A percentile compares a stretch with the other conserved stretches of the same genome.
phyloP scores from a whole-genome alignment of 2,329 filamentous ascomycete genomes.

The Alternaria sp. region DNA sequence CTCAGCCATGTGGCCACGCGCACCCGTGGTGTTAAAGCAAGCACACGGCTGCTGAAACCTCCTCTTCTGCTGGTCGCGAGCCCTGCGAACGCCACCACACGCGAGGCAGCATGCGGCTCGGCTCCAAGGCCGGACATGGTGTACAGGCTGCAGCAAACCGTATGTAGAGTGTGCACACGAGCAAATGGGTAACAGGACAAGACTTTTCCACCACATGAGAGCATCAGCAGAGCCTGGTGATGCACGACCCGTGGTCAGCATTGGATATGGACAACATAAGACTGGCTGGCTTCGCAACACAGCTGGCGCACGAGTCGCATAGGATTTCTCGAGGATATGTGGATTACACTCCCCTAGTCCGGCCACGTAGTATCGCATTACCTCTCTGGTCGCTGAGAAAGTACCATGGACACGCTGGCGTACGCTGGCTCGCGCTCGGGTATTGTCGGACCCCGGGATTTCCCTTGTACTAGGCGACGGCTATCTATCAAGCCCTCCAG shows the following conservation, averaged over 20 bases:
- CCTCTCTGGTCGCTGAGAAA: constrained; percentile 3
- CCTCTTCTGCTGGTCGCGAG: background rate
- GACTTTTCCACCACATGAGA: background rate
- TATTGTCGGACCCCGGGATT: constrained; percentile 16
- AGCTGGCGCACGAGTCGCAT: background rate
- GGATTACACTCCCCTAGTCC: background rate
- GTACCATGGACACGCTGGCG: background rate
- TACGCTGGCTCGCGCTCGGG: constrained; percentile 13
- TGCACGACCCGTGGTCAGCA: background rate
- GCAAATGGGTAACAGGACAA: background rate
- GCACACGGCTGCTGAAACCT: background rate
- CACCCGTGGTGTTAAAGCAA: constrained; percentile 5
- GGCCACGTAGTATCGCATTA: background rate
- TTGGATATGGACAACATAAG: constrained; percentile 4
- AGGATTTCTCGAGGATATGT: background rate
- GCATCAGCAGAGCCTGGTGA: constrained; percentile 1
- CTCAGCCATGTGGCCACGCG: constrained; percentile 7
- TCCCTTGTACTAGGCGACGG: constrained; percentile 12
- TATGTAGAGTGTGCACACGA: constrained; percentile 1
- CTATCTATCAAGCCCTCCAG: constrained; percentile 13
- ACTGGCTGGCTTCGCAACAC: constrained; percentile 1
- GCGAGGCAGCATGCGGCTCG: constrained; percentile 12
- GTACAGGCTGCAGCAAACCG: constrained; percentile 4
- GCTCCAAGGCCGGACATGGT: constrained; percentile 7
- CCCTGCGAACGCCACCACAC: background rate